Percentiles rank a stretch among this genome's conserved stretches.
Evolutionary conservation across 441 rosid genomes (phyloP).

Genomic region (Flueggea neowawraea): DNA sequence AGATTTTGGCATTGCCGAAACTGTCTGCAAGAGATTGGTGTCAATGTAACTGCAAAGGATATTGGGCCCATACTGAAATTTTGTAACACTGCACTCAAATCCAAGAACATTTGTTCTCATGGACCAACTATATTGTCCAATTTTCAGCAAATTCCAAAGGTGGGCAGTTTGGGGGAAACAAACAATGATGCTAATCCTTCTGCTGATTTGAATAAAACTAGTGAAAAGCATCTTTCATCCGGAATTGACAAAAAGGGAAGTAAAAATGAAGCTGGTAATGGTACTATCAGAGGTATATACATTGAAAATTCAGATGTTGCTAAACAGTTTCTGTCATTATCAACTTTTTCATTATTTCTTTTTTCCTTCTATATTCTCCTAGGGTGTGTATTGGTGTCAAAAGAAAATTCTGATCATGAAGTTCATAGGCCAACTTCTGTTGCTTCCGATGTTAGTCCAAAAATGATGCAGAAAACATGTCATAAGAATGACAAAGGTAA

Average conservation of each 20-base stretch:
- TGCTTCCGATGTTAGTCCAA: slow-evolving; percentile 22
- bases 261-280: slow-evolving; percentile 19
- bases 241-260: slow-evolving; percentile 28
- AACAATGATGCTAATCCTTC: slow-evolving; percentile 25
- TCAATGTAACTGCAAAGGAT: slow-evolving; percentile 24
- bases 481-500: slow-evolving; percentile 39
- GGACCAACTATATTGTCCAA: slow-evolving; percentile 25
- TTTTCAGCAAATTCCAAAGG: slow-evolving; percentile 26
- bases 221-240: slow-evolving; percentile 19
- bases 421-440: slow-evolving; percentile 18
- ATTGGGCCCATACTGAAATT: slow-evolving; percentile 22
- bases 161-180: slow-evolving; percentile 23
- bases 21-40: slow-evolving; percentile 40
- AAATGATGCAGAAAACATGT: slow-evolving; percentile 24
- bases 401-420: slow-evolving; percentile 31
- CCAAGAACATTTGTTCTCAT: slow-evolving; percentile 28
- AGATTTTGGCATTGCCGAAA: slow-evolving; percentile 72
- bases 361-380: slow-evolving; percentile 14
- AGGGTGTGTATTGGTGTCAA: slow-evolving; percentile 32
- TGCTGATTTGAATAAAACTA: slow-evolving; percentile 19
- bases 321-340: too few relatives aligned
- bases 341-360: not conserved
- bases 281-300: slow-evolving; percentile 37
- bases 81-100: slow-evolving; percentile 21
- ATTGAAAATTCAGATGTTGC: slow-evolving; percentile 2